These are phyloP conservation scores for Fusarium buharicum DNA, from an alignment of 2,329 filamentous ascomycete species.

Conservation along the genomic window DNA sequence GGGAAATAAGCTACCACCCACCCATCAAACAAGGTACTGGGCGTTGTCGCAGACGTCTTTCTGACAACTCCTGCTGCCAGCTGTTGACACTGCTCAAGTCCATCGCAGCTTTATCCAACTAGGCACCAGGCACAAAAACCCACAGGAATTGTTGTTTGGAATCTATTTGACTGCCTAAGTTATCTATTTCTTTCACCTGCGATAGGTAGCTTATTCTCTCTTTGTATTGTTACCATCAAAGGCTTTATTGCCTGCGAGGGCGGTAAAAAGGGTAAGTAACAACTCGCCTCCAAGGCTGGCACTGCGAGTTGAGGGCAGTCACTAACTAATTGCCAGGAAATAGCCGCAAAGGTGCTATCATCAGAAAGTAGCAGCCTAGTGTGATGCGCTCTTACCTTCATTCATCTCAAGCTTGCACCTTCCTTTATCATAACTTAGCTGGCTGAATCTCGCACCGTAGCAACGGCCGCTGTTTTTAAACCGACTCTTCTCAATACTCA, in stretches of 20 bases:
- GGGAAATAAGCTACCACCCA: background rate
- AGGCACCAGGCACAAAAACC: slow-evolving; percentile 1
- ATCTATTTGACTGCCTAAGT: background rate
- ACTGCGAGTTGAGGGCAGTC: background rate
- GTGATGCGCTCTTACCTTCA: slow-evolving; percentile 20
- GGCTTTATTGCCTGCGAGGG: background rate
- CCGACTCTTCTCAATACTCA: background rate
- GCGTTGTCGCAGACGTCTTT: slow-evolving; percentile 13
- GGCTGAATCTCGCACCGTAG: slow-evolving; percentile 5
- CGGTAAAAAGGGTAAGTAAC: slow-evolving; percentile 20
- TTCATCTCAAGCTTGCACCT: slow-evolving; percentile 25
- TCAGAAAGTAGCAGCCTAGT: slow-evolving; percentile 2
- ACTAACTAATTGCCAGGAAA: slow-evolving; percentile 11
- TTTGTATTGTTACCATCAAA: slow-evolving; percentile 4
- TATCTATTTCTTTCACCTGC: background rate
- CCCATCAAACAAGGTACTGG: slow-evolving; percentile 4
- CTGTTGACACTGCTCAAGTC: slow-evolving; percentile 30
- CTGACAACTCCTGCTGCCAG: slow-evolving; percentile 29
- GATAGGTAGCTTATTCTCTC: background rate
- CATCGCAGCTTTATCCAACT: slow-evolving; percentile 6
- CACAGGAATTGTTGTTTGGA: slow-evolving; percentile 4
- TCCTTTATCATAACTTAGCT: slow-evolving; percentile 10
- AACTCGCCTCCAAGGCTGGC: background rate
- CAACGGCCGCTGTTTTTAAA: slow-evolving; percentile 8
- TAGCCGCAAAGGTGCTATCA: slow-evolving; percentile 3